Evolutionary conservation across 192 early-diverging fungal genomes (phyloP).

Genomic region (Coemansia sp.): DNA sequence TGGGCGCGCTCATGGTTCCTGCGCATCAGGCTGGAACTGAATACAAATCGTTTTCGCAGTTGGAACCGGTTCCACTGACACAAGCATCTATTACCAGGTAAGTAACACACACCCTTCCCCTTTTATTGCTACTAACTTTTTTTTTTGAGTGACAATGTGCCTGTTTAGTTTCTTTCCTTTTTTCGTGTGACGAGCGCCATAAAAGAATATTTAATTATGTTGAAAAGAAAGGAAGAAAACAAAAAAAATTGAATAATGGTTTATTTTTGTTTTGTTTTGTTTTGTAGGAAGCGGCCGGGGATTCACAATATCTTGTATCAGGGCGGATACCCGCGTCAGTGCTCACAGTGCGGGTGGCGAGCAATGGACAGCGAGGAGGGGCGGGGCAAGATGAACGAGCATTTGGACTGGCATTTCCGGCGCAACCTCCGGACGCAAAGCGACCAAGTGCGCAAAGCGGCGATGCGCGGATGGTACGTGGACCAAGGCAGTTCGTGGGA

Average conservation of each 20-base stretch:
- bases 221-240: neutral
- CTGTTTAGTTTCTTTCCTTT: neutral
- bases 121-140: neutral
- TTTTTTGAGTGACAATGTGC: neutral
- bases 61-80: constrained; percentile 44
- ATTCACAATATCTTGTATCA: constrained; percentile 73
- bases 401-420: constrained; percentile 97
- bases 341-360: constrained; percentile 93
- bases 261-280: constrained; percentile 7
- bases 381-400: constrained; percentile 74
- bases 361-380: constrained; percentile 70
- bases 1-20: constrained; percentile 24
- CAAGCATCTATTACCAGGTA: constrained; percentile 47
- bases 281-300: constrained; percentile 59
- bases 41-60: constrained; percentile 27
- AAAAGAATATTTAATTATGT: no score
- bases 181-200: no score
- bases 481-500: constrained; percentile 54
- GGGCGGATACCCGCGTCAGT: constrained; percentile 71
- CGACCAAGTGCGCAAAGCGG: constrained; percentile 81
- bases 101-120: no score
- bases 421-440: constrained; percentile 83
- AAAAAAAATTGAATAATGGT: neutral
- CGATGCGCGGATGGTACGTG: constrained; percentile 89
- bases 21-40: constrained; percentile 13